Conservation (phyloP, 768 basidiomycete species). For the Leccinum variicolor region DNA sequence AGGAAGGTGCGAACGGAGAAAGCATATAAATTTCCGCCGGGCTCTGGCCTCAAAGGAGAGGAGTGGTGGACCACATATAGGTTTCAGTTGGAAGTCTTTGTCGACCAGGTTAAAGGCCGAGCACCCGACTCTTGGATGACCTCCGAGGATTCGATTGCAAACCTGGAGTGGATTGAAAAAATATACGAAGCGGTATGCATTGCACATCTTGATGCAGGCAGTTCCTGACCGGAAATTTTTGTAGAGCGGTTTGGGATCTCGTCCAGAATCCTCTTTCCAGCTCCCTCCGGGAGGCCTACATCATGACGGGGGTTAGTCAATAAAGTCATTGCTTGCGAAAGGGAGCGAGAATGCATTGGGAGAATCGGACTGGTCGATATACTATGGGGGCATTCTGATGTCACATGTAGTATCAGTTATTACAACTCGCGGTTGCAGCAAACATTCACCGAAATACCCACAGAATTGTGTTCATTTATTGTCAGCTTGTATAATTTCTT, state of each 20-base stretch:
- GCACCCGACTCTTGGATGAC: conserved; percentile 53
- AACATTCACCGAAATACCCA: not conserved
- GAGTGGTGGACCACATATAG: conserved; percentile 55
- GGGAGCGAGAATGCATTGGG: not conserved
- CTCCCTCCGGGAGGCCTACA: not conserved
- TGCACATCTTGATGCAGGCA: not conserved
- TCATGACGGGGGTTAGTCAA: not conserved
- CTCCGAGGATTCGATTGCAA: conserved; percentile 49
- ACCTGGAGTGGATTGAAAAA: conserved; percentile 57
- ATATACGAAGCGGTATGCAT: conserved; percentile 49
- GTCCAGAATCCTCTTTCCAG: conserved; percentile 31
- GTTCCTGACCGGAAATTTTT: not conserved
- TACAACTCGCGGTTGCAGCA: not conserved
- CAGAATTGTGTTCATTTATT: no score
- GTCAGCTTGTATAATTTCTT: no score
- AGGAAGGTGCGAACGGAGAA: conserved; percentile 39
- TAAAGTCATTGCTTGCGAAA: not conserved
- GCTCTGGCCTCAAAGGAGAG: conserved; percentile 41
- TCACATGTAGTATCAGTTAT: conserved; percentile 3
- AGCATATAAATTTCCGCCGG: conserved; percentile 37
- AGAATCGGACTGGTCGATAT: not conserved
- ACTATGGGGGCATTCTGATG: not conserved
- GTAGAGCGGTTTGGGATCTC: conserved; percentile 34
- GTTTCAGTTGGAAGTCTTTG: conserved; percentile 63
- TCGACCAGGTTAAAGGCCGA: conserved; percentile 53